These are phyloP conservation scores for Liriodendron chinense DNA, from an alignment of 164 flowering plant species.

Conservation along the genomic window DNA sequence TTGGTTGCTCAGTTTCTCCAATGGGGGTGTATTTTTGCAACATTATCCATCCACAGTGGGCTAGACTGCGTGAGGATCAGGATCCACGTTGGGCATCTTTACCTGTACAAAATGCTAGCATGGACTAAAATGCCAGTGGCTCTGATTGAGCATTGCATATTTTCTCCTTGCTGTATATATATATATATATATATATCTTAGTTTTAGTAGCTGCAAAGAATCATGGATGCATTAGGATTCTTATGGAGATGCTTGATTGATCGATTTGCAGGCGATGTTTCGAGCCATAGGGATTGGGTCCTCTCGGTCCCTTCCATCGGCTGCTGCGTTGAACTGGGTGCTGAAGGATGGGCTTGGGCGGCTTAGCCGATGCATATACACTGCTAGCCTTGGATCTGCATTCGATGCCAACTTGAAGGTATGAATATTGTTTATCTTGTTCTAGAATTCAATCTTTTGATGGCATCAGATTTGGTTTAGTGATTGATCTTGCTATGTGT, in stretches of 20 bases:
- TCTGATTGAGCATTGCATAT: not conserved
- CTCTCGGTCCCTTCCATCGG: conserved; percentile 75
- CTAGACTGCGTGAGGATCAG: too few species aligned
- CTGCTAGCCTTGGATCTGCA: conserved; percentile 76
- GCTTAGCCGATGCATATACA: conserved; percentile 79
- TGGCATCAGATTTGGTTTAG: not conserved
- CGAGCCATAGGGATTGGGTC: conserved; percentile 91
- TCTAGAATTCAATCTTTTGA: not conserved
- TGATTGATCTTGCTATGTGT: not conserved
- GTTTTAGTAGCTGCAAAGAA: not conserved
- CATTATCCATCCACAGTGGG: too few species aligned
- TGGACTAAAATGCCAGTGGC: not conserved
- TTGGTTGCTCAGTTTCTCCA: too few species aligned
- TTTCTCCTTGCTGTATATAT: not conserved
- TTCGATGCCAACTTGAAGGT: conserved; percentile 97
- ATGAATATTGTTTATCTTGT: not conserved
- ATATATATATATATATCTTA: too few species aligned
- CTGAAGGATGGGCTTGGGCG: conserved; percentile 94
- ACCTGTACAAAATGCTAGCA: too few species aligned
- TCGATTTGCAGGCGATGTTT: conserved; percentile 74
- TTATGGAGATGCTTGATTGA: not conserved
- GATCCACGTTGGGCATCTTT: too few species aligned
- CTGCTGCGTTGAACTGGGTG: conserved; percentile 94
- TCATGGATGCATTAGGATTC: not conserved
- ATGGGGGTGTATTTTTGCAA: too few species aligned